These are phyloP conservation scores for Perilla frutescens DNA, from an alignment of 257 asterid genomes.

Conservation along the genomic window DNA sequence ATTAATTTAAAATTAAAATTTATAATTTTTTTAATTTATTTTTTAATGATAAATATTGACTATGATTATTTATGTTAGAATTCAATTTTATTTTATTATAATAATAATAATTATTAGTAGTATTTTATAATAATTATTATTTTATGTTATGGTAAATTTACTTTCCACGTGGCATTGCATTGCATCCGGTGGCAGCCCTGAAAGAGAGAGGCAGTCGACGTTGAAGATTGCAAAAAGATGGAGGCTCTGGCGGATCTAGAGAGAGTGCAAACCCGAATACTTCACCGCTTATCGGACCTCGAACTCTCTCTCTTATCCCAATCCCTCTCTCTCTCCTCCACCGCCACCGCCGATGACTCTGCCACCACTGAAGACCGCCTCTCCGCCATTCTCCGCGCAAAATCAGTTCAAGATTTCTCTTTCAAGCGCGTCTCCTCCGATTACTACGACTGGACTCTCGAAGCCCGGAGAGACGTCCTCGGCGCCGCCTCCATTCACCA, in stretches of 20 bases:
- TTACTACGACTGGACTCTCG: slow-evolving; percentile 80
- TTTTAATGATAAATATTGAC: no score
- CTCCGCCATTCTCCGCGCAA: slow-evolving; percentile 63
- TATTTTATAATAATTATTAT: no score
- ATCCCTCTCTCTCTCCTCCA: slow-evolving; percentile 41
- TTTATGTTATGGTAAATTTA: no score
- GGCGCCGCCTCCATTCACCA: slow-evolving; percentile 84
- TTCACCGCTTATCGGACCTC: slow-evolving; percentile 62
- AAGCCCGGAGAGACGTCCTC: slow-evolving; percentile 80
- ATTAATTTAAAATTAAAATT: no score
- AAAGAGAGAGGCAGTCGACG: neutral
- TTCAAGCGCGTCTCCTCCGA: slow-evolving; percentile 83
- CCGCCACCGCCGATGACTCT: slow-evolving; percentile 36
- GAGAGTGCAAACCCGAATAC: slow-evolving; percentile 67
- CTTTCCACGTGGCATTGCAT: no score
- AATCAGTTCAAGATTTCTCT: slow-evolving; percentile 64
- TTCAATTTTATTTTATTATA: no score
- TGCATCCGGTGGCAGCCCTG: no score
- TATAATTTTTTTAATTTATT: no score
- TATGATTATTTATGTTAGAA: no score
- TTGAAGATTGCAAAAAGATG: slow-evolving; percentile 37
- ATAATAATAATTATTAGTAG: no score
- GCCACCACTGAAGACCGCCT: slow-evolving; percentile 77
- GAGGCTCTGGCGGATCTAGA: slow-evolving; percentile 64
- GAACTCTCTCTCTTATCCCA: slow-evolving; percentile 51